phyloP scores from a whole-genome alignment of 805 yeast genomes.

The Candida maltosa region DNA sequence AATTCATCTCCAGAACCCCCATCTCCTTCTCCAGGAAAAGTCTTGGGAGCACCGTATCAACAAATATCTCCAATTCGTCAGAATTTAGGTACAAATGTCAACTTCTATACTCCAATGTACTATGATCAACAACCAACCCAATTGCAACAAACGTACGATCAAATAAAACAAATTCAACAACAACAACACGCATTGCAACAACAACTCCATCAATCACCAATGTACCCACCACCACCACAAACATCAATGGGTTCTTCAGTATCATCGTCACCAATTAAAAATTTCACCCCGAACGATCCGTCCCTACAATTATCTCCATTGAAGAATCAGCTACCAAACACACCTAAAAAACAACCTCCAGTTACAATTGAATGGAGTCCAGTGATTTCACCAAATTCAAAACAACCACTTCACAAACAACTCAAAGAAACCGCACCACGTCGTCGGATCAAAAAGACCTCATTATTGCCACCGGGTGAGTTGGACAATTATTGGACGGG shows the following conservation, averaged over 20 bases:
- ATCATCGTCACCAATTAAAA: slow-evolving; percentile 27
- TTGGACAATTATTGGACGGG: slow-evolving; percentile 81
- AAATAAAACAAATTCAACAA: slow-evolving; percentile 4
- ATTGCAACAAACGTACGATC: slow-evolving; percentile 3
- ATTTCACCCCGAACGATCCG: slow-evolving; percentile 35
- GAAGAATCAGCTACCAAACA: slow-evolving; percentile 24
- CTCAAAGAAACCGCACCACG: slow-evolving; percentile 46
- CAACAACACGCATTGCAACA: slow-evolving; percentile 8
- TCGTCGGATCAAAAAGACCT: slow-evolving; percentile 50
- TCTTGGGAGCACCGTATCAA: slow-evolving; percentile 2
- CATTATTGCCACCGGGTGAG: slow-evolving; percentile 85
- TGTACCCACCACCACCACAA: no score
- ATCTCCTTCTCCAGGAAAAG: slow-evolving; percentile 28
- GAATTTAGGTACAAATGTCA: slow-evolving; percentile 14
- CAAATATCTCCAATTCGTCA: slow-evolving; percentile 24
- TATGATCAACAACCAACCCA: slow-evolving; percentile 2
- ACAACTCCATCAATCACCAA: slow-evolving; percentile 1
- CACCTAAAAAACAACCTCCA: slow-evolving; percentile 16
- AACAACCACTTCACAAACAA: slow-evolving; percentile 32
- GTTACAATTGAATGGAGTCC: slow-evolving; percentile 40
- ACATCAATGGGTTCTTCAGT: no score
- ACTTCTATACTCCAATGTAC: slow-evolving; percentile 29
- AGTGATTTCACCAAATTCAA: slow-evolving; percentile 35
- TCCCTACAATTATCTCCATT: slow-evolving; percentile 41
- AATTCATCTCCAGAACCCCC: slow-evolving; percentile 37